These are phyloP conservation scores for Curvularia eragrostidis DNA, from an alignment of 2,329 filamentous ascomycete species.

Conservation along the genomic window DNA sequence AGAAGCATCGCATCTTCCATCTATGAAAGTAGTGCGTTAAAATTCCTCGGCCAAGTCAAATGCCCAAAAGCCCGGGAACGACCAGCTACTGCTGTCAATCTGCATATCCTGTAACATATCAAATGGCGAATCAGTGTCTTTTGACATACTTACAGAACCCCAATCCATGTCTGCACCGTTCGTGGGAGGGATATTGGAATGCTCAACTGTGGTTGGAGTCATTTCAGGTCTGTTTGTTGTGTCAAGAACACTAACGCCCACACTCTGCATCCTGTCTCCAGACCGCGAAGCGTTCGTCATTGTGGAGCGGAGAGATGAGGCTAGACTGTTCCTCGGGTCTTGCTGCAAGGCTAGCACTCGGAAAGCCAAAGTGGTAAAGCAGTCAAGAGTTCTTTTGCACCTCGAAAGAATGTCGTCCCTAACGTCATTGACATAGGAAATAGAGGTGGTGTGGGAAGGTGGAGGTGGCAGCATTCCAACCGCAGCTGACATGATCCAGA, in stretches of 20 bases:
- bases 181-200: conserved; percentile 12
- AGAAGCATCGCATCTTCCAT: neutral
- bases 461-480: conserved; percentile 38
- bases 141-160: conserved; percentile 8
- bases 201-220: neutral
- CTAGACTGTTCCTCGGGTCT: conserved; percentile 33
- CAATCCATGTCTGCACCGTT: conserved; percentile 17
- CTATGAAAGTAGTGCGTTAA: conserved; percentile 11
- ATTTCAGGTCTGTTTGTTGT: conserved; percentile 6
- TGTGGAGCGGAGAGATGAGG: conserved; percentile 27
- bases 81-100: conserved; percentile 40
- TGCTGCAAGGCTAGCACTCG: conserved; percentile 42
- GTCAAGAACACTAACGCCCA: neutral
- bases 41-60: conserved; percentile 45
- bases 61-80: conserved; percentile 46
- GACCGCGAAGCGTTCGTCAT: conserved; percentile 24
- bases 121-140: conserved; percentile 22
- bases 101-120: conserved; percentile 39
- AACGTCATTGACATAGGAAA: conserved; percentile 24
- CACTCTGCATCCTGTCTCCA: conserved; percentile 15
- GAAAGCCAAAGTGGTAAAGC: conserved; percentile 37
- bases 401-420: conserved; percentile 29
- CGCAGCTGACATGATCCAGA: conserved; percentile 43
- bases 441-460: conserved; percentile 26
- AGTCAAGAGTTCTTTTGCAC: conserved; percentile 36